phyloP scores from a whole-genome alignment of 1,284 basidiomycete species.

The Marasmius tenuissimus region DNA sequence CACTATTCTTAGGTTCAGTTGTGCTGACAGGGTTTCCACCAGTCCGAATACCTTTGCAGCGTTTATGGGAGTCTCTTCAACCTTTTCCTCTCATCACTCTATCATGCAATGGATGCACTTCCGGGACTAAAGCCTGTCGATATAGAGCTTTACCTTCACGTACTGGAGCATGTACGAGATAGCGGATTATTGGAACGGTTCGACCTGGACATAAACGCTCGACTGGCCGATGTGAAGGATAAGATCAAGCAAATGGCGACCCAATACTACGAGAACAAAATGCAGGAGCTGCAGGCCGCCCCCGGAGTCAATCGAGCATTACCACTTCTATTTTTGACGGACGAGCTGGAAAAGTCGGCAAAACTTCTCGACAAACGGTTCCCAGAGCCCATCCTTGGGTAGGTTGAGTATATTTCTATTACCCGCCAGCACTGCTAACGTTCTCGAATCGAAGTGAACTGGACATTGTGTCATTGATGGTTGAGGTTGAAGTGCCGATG shows the following conservation, averaged over 20 bases:
- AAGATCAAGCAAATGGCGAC: slow-evolving; percentile 69
- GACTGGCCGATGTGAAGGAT: slow-evolving; percentile 70
- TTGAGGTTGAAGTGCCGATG: slow-evolving; percentile 74
- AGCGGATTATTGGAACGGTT: slow-evolving; percentile 68
- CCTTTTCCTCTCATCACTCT: slow-evolving; percentile 83
- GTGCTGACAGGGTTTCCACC: slow-evolving; percentile 3
- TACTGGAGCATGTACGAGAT: slow-evolving; percentile 73
- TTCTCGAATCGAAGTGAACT: slow-evolving; percentile 49
- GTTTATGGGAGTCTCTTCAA: slow-evolving; percentile 81
- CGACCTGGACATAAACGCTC: slow-evolving; percentile 63
- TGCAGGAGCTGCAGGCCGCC: slow-evolving; percentile 62
- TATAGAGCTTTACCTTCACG: slow-evolving; percentile 60
- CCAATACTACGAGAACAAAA: slow-evolving; percentile 71
- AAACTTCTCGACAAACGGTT: slow-evolving; percentile 87
- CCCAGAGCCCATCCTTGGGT: slow-evolving; percentile 81
- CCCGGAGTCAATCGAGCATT: slow-evolving; percentile 78
- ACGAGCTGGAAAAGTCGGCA: slow-evolving; percentile 86
- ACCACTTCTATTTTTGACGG: slow-evolving; percentile 79
- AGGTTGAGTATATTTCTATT: slow-evolving; percentile 25
- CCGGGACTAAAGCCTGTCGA: slow-evolving; percentile 72
- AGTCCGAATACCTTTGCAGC: slow-evolving; percentile 66
- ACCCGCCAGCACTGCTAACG: neutral
- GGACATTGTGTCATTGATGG: slow-evolving; percentile 79
- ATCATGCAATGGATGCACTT: slow-evolving; percentile 79
- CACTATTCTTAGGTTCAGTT: neutral